Conservation (phyloP, 176 grass and related monocot genomes). For the Tuctoria greenei region DNA sequence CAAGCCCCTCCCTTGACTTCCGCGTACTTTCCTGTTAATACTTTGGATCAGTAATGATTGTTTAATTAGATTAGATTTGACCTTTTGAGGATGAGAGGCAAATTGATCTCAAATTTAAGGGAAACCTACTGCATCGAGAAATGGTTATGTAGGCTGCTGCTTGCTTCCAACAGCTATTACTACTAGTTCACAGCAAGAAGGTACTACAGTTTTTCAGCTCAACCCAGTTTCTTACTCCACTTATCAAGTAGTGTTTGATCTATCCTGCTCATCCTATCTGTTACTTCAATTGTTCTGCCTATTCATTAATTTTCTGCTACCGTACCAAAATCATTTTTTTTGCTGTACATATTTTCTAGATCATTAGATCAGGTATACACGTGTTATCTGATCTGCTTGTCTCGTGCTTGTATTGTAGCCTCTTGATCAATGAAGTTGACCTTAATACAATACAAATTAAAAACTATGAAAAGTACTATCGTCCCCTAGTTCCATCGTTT, state of each 20-base stretch:
- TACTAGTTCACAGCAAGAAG: background rate
- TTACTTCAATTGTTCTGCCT: background rate
- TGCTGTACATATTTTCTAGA: background rate
- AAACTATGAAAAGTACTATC: background rate
- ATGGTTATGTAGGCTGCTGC: conserved; percentile 1
- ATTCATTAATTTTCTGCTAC: background rate
- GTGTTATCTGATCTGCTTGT: background rate
- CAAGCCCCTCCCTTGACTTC: conserved; percentile 27
- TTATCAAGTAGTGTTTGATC: conserved; percentile 2
- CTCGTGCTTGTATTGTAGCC: background rate
- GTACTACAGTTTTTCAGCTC: background rate
- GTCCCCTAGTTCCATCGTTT: background rate
- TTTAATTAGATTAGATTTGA: conserved; percentile 34
- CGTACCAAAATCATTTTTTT: background rate
- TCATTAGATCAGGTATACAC: background rate
- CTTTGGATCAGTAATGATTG: conserved; percentile 25
- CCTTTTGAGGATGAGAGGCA: conserved; percentile 24
- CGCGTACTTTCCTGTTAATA: conserved; percentile 22
- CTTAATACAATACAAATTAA: background rate
- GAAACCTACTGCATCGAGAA: conserved; percentile 14
- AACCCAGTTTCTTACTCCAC: conserved; percentile 16
- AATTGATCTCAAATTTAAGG: conserved; percentile 5
- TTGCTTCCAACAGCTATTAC: conserved; percentile 5
- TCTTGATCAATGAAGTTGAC: background rate
- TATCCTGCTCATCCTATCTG: conserved; percentile 18